Evolutionary conservation across 306 rosid species (phyloP), one percentile per base, ranked within the genome.

Genomic region (Cicer judaicum): DNA sequence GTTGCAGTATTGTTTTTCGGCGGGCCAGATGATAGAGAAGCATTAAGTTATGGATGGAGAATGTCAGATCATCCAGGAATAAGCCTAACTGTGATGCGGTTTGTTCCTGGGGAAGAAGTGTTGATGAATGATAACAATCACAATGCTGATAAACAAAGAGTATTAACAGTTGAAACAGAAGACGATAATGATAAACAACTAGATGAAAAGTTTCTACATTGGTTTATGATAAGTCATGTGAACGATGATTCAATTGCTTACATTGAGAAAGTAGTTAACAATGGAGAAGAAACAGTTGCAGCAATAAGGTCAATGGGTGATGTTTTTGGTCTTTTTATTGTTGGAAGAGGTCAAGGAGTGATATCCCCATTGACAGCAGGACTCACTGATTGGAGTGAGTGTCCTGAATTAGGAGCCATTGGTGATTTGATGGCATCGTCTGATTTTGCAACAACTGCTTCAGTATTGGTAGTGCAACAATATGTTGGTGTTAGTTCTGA

Each of bases 311-410:
- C 95, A 12, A 85, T 90, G 88, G 85, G 85, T 34, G 87, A 74
- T 36, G 44, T 77, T 2, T 92, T 90, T 62, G 90, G 87, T 24
- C 74, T 94, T 57, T 86, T 87, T 70, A 85, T 94, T 16, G 89
- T 90, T 5, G 98, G 99, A 3, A 88, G 96, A 85, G 95, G 96
- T 1, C 88, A 87, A 40, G 92, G 95, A 16, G 65, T 66, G 29
- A 52, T 78, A 21, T 85, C 99, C 7, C 89, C 95, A 0, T 77
- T 94, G n/a, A 93, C 91, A 0, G 93, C 96, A 1, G 99, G 99
- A 39, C 75, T 92, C 1, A 87, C 96, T 0, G 99, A 94, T 62
- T 92, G 99, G 99, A 94, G 99, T 19, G 99, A 92, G 75, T 94
- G 93, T 41, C 97, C 95, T 0, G 97, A 94, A 69, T 88, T 94